These are phyloP conservation scores for Neonectria neomacrospora DNA, from an alignment of 2,329 filamentous ascomycete species.

Conservation along the genomic window DNA sequence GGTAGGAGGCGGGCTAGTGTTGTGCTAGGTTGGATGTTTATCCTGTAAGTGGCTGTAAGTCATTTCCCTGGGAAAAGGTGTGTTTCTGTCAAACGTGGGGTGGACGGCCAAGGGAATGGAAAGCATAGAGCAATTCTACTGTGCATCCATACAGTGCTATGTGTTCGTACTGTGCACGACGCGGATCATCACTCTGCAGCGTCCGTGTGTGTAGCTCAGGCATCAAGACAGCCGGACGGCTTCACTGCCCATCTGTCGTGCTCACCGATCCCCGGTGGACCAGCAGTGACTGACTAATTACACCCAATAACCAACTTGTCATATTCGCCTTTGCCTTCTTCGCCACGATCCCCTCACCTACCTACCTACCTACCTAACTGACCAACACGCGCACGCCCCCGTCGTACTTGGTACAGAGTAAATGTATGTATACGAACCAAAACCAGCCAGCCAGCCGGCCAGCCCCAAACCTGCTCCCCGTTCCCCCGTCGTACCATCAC, in stretches of 20 bases:
- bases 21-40: background rate
- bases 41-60: background rate
- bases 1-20: conserved; percentile 8
- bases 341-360: background rate
- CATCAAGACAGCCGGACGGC: conserved; percentile 36
- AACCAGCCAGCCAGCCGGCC: background rate
- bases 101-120: background rate
- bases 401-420: background rate
- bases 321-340: background rate
- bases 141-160: too few relatives aligned
- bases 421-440: background rate
- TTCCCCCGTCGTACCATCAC: background rate
- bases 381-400: background rate
- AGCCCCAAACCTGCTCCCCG: background rate
- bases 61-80: too few relatives aligned
- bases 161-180: background rate
- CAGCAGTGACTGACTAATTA: background rate
- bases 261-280: background rate
- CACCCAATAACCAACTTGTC: background rate
- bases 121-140: too few relatives aligned
- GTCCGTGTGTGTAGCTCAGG: conserved; percentile 36
- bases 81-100: background rate
- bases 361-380: too few relatives aligned
- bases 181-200: too few relatives aligned
- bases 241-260: conserved; percentile 28